Percentiles rank a stretch among this genome's conserved stretches.
These are phyloP conservation scores for Monilinia aucupariae DNA, from an alignment of 2,329 filamentous ascomycete species.

Conservation along the genomic window DNA sequence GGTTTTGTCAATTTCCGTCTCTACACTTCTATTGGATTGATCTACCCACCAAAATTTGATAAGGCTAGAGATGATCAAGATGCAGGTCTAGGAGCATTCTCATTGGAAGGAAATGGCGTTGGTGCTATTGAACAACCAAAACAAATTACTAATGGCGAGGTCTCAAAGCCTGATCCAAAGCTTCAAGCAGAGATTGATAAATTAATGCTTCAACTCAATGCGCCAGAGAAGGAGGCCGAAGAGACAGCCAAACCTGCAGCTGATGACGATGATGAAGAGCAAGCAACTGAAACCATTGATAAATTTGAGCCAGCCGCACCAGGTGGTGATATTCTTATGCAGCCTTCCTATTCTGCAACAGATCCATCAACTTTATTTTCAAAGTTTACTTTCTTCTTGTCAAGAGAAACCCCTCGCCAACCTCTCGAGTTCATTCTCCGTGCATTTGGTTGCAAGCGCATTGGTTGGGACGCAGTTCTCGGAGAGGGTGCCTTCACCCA, in stretches of 20 bases:
- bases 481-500: conserved; percentile 90
- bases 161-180: conserved; percentile 53
- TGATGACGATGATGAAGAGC: conserved; percentile 40
- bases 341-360: conserved; percentile 63
- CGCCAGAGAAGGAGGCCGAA: conserved; percentile 42
- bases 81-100: conserved; percentile 86
- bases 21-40: conserved; percentile 84
- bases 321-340: conserved; percentile 78
- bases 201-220: conserved; percentile 62
- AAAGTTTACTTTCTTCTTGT: conserved; percentile 85
- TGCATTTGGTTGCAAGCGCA: conserved; percentile 89
- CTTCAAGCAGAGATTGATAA: conserved; percentile 64
- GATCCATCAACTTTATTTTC: conserved; percentile 75
- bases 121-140: conserved; percentile 48
- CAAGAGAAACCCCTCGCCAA: conserved; percentile 85
- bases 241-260: conserved; percentile 38
- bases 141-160: conserved; percentile 47
- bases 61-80: conserved; percentile 79
- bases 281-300: conserved; percentile 65
- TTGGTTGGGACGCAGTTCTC: conserved; percentile 88
- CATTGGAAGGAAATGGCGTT: conserved; percentile 69
- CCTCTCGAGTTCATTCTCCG: conserved; percentile 89
- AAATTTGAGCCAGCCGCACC: conserved; percentile 82
- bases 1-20: conserved; percentile 95
- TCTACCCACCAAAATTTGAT: conserved; percentile 95